These are phyloP conservation scores for Flaveria floridana DNA, from an alignment of 140 eudicot genomes.

Conservation along the genomic window DNA sequence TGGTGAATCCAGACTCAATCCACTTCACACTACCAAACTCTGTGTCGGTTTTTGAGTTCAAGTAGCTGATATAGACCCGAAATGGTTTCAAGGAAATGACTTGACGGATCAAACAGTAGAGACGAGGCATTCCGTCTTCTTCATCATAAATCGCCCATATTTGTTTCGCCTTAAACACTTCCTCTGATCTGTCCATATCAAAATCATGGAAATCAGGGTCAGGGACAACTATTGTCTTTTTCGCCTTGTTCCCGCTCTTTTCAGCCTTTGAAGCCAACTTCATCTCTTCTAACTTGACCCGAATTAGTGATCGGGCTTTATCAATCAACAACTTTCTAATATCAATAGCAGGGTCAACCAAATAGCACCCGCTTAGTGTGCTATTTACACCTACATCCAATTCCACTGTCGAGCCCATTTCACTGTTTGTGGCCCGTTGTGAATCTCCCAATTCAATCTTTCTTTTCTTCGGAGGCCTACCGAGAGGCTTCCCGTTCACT, in stretches of 20 bases:
- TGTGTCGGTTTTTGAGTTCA: conserved; percentile 75
- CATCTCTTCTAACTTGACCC: conserved; percentile 62
- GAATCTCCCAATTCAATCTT: conserved; percentile 48
- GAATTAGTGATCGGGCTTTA: conserved; percentile 65
- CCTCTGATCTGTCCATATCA: conserved; percentile 75
- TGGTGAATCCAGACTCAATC: conserved; percentile 85
- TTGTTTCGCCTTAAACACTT: conserved; percentile 75
- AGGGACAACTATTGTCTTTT: conserved; percentile 65
- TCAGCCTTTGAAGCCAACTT: conserved; percentile 54
- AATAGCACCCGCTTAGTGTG: conserved; percentile 2
- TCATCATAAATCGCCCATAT: conserved; percentile 98
- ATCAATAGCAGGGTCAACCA: conserved; percentile 55
- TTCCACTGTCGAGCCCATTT: conserved; percentile 31
- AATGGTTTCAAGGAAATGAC: conserved; percentile 76
- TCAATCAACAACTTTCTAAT: conserved; percentile 67
- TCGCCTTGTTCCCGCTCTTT: conserved; percentile 36
- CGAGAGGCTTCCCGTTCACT: conserved; percentile 36
- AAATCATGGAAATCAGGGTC: conserved; percentile 96
- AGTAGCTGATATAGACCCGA: conserved; percentile 69
- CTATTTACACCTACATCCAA: conserved; percentile 37
- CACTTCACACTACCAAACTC: conserved; percentile 90
- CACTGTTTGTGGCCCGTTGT: conserved; percentile 38
- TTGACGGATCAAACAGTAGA: conserved; percentile 86
- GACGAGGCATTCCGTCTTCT: conserved; percentile 98
- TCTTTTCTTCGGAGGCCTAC: conserved; percentile 73